A percentile compares a stretch with the other conserved stretches of the same genome.
These are phyloP conservation scores for Candida taoyuanica DNA, from an alignment of 805 yeast species.

Conservation along the genomic window DNA sequence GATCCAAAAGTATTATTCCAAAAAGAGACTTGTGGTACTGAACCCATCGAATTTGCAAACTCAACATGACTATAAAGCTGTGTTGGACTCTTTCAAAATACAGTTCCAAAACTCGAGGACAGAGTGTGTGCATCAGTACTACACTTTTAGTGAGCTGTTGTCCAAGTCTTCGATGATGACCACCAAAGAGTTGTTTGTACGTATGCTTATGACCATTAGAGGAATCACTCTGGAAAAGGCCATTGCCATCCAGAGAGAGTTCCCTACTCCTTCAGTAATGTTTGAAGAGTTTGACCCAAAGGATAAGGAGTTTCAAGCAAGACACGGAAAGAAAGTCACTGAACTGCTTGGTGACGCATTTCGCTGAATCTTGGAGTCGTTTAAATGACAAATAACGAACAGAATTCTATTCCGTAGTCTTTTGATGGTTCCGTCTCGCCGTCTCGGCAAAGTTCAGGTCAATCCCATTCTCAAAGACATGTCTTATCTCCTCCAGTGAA, in stretches of 20 bases:
- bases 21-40: slow-evolving; percentile 42
- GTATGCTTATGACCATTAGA: slow-evolving; percentile 70
- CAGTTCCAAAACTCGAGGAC: slow-evolving; percentile 35
- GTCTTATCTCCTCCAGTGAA: slow-evolving; percentile 38
- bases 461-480: slow-evolving; percentile 36
- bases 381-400: too few species aligned
- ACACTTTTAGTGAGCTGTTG: slow-evolving; percentile 60
- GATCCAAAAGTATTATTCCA: slow-evolving; percentile 36
- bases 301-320: slow-evolving; percentile 21
- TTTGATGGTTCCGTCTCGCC: not conserved
- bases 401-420: too few species aligned
- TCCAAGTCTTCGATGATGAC: slow-evolving; percentile 69
- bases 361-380: not conserved
- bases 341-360: slow-evolving; percentile 20
- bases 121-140: slow-evolving; percentile 43
- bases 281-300: slow-evolving; percentile 39
- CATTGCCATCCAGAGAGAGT: slow-evolving; percentile 61
- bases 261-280: slow-evolving; percentile 65
- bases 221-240: slow-evolving; percentile 91
- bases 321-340: slow-evolving; percentile 30
- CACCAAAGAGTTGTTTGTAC: slow-evolving; percentile 67
- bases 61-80: slow-evolving; percentile 45
- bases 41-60: slow-evolving; percentile 45
- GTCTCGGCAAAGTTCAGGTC: slow-evolving; percentile 30
- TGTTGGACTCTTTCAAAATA: slow-evolving; percentile 38